A percentile compares a stretch with the other conserved stretches of the same genome.
These are phyloP conservation scores for Marsdenia floribunda DNA, from an alignment of 257 asterid genomes.

Conservation along the genomic window DNA sequence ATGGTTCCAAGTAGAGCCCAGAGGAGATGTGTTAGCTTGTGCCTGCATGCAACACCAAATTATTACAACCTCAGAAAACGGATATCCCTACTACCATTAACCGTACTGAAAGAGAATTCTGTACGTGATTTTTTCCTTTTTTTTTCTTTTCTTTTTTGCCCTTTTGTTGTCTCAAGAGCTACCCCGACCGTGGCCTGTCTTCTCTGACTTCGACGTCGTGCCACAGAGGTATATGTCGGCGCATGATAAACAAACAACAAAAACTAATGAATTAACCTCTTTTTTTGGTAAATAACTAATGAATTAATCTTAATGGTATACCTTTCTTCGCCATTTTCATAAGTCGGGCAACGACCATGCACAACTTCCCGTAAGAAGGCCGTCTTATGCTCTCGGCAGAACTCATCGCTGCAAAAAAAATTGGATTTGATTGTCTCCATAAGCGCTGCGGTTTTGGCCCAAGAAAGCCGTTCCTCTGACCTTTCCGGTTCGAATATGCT, in stretches of 20 bases:
- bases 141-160: not conserved
- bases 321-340: constrained; percentile 18
- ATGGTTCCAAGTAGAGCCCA: constrained; percentile 38
- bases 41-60: constrained; percentile 20
- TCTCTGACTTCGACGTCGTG: not conserved
- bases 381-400: constrained; percentile 26
- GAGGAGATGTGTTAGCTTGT: constrained; percentile 37
- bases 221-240: not conserved
- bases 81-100: too few species aligned
- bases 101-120: too few species aligned
- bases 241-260: not conserved
- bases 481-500: constrained; percentile 58
- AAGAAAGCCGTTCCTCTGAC: constrained; percentile 49
- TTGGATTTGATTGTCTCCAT: constrained; percentile 33
- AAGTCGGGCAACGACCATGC: constrained; percentile 16
- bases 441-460: constrained; percentile 69
- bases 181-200: not conserved
- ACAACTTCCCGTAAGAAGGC: constrained; percentile 41
- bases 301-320: too few species aligned
- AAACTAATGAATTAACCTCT: too few species aligned
- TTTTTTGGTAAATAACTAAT: too few species aligned
- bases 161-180: not conserved
- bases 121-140: too few species aligned
- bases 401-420: constrained; percentile 14
- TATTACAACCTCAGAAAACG: not conserved